Percentiles rank a stretch among this genome's conserved stretches.
Conservation (phyloP, 805 yeast species). For the Pichia ethanolica region DNA sequence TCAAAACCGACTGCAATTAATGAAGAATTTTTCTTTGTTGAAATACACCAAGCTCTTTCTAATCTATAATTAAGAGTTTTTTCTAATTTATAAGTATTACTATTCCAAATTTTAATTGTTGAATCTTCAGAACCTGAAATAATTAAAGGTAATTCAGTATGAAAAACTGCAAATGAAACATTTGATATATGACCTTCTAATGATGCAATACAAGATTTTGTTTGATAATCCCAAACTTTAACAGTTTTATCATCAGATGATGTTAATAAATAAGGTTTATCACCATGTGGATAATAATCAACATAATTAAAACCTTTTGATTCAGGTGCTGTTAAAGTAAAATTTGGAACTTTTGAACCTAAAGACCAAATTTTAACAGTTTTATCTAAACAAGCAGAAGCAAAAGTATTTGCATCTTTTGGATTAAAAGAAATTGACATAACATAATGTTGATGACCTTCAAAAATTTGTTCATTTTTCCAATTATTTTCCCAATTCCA, state of each 20-base stretch:
- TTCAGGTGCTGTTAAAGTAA: conserved; percentile 85
- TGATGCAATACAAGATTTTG: conserved; percentile 90
- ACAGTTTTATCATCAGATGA: conserved; percentile 86
- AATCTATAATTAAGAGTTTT: conserved; percentile 84
- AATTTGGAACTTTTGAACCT: conserved; percentile 82
- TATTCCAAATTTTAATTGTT: conserved; percentile 88
- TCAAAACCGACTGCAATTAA: conserved; percentile 90
- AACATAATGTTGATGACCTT: conserved; percentile 93
- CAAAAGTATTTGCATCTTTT: conserved; percentile 95
- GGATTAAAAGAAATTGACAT: conserved; percentile 95
- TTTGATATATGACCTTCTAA: conserved; percentile 90
- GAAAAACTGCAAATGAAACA: conserved; percentile 95
- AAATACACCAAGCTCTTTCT: conserved; percentile 96
- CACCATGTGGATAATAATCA: conserved; percentile 94
- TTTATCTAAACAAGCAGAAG: conserved; percentile 92
- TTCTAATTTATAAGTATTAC: conserved; percentile 89
- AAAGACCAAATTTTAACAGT: conserved; percentile 96
- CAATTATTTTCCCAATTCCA: conserved; percentile 98
- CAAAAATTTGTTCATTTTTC: conserved; percentile 84
- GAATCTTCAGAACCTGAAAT: conserved; percentile 97
- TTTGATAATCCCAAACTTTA: conserved; percentile 94
- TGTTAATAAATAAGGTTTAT: conserved; percentile 91
- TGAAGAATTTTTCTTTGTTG: conserved; percentile 66
- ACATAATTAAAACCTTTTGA: conserved; percentile 92
- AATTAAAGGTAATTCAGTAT: conserved; percentile 92